Conservation (phyloP, 805 yeast species). For the Suhomyces tanzawaensis region DNA sequence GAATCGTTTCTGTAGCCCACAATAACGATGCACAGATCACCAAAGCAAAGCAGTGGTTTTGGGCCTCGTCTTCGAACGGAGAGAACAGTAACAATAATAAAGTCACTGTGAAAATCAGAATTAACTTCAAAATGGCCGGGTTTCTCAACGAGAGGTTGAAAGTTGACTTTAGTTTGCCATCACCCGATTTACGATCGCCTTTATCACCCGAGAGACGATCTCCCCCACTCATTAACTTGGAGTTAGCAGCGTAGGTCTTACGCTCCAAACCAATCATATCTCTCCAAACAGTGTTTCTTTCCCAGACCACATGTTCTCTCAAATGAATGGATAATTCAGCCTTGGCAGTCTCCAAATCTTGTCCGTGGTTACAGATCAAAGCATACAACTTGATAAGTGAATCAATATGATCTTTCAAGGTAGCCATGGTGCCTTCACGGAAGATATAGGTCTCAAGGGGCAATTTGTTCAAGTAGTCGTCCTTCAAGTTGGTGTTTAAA, state of each 20-base stretch:
- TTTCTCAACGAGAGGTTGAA: constrained; percentile 32
- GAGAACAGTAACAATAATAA: constrained; percentile 27
- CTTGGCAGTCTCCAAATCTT: constrained; percentile 42
- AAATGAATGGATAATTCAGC: constrained; percentile 56
- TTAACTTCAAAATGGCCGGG: constrained; percentile 41
- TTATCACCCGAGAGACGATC: constrained; percentile 1
- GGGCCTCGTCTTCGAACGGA: constrained; percentile 35
- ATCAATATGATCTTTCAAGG: constrained; percentile 32
- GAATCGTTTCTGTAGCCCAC: constrained; percentile 97
- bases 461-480: constrained; percentile 45
- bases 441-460: constrained; percentile 42
- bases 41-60: constrained; percentile 64
- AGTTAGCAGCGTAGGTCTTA: constrained; percentile 34
- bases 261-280: constrained; percentile 52
- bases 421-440: constrained; percentile 27
- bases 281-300: constrained; percentile 55
- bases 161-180: constrained; percentile 1
- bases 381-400: constrained; percentile 35
- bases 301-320: constrained; percentile 56
- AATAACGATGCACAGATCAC: constrained; percentile 76
- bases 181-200: constrained; percentile 3
- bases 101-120: constrained; percentile 49
- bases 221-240: constrained; percentile 6
- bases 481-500: constrained; percentile 42
- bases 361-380: constrained; percentile 36